Evolutionary conservation across 2,329 filamentous ascomycete species (phyloP).

Genomic region (Pleochaeta shiraiana): DNA sequence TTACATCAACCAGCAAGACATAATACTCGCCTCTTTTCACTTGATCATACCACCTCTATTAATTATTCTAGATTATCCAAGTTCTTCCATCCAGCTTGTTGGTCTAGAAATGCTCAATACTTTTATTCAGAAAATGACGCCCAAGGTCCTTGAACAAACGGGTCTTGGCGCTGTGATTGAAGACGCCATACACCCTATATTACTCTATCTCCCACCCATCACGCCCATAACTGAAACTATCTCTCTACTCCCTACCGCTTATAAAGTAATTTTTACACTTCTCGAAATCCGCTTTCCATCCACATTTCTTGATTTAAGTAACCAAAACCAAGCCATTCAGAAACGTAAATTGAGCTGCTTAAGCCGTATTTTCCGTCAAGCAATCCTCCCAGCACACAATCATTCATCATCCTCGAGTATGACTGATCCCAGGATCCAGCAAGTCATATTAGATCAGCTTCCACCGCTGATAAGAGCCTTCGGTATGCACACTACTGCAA

Average conservation of each 20-base stretch:
- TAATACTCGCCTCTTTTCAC: conserved; percentile 38
- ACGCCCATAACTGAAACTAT: conserved; percentile 54
- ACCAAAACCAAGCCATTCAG: not conserved
- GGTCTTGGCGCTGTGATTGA: conserved; percentile 48
- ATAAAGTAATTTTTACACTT: conserved; percentile 41
- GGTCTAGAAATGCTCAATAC: conserved; percentile 31
- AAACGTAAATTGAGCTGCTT: conserved; percentile 22
- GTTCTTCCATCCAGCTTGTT: conserved; percentile 27
- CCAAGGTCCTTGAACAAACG: conserved; percentile 31
- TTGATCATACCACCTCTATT: conserved; percentile 43
- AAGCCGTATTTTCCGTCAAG: conserved; percentile 32
- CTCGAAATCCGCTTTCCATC: conserved; percentile 13
- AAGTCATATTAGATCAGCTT: conserved; percentile 31
- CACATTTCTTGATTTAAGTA: not conserved
- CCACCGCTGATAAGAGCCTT: conserved; percentile 29
- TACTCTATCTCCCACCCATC: conserved; percentile 56
- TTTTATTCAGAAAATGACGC: conserved; percentile 31
- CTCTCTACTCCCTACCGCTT: conserved; percentile 39
- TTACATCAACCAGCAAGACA: conserved; percentile 17
- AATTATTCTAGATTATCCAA: conserved; percentile 42
- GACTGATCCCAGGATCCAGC: conserved; percentile 33
- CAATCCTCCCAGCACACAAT: conserved; percentile 28
- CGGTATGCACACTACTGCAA: conserved; percentile 40
- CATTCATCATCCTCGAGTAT: conserved; percentile 27
- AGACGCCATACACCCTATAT: conserved; percentile 44